Base-by-base conservation (phyloP, 2,329 filamentous ascomycete species). In the Penicillium expansum region DNA sequence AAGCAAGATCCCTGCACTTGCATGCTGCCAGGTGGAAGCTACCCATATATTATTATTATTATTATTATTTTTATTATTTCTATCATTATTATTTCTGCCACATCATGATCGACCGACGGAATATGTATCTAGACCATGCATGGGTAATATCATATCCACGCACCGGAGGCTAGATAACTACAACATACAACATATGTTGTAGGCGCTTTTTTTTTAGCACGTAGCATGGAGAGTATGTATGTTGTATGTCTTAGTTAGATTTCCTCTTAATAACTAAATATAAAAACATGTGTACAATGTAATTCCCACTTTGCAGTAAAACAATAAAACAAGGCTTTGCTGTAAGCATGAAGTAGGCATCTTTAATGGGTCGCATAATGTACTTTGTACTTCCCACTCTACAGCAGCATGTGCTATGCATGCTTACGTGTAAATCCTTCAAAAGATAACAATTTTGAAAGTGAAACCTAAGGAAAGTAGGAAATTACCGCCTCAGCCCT, bases 1-100 rank as follows among this genome's bases (percentile, higher is more conserved):
- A 51, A 51, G 30, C 37, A 29, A 55, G 18, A 47, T 42, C 55
- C 50, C 47, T 60, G 41, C 22, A 38, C 16, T 11, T 51, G 29
- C 35, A 32, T 29, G n/a, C 10, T 57, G 38, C 48, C 41, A 55
- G 24, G n/a, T n/a, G n/a, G n/a, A n/a, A n/a, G n/a, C n/a, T n/a
- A n/a, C n/a, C n/a, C n/a, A n/a, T n/a, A n/a, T n/a, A n/a, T n/a
- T n/a, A n/a, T n/a, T n/a, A n/a, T n/a, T n/a, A n/a, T n/a, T n/a
- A n/a, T n/a, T n/a, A n/a, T n/a, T n/a, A n/a, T n/a, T n/a, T n/a
- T n/a, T n/a, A n/a, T n/a, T n/a, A n/a, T n/a, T n/a, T n/a, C n/a
- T n/a, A n/a, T n/a, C 6, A 33, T 22, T 33, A 47, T 33, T n/a
- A 42, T 43, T 8, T 13, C 48, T 35, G 48, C 39, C 20, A 39